These are phyloP conservation scores for Salix udensis DNA, from an alignment of 345 rosid species.

Conservation along the genomic window DNA sequence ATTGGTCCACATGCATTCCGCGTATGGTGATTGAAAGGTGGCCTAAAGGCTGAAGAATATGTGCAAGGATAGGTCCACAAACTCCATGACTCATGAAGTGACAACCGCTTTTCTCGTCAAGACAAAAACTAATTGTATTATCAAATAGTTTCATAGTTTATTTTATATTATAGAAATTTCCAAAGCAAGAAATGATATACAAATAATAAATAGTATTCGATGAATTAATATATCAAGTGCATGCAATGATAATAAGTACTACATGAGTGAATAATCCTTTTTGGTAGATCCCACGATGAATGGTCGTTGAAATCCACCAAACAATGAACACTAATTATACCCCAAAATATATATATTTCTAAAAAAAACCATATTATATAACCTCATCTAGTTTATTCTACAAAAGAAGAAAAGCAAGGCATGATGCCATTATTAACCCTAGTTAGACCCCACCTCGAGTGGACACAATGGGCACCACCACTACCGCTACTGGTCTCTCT, in stretches of 20 bases:
- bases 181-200: not conserved
- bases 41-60: too few species aligned
- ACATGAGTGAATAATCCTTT: too few species aligned
- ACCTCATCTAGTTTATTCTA: slow-evolving; percentile 14
- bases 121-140: not conserved
- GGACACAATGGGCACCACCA: slow-evolving; percentile 23
- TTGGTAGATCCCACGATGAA: too few species aligned
- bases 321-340: not conserved
- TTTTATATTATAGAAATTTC: too few species aligned
- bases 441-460: slow-evolving; percentile 19
- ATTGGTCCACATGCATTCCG: not conserved
- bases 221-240: not conserved
- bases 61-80: not conserved
- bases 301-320: too few species aligned
- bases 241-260: too few species aligned
- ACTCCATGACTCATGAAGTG: not conserved
- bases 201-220: not conserved
- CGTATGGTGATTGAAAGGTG: not conserved
- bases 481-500: slow-evolving; percentile 33
- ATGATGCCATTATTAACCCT: slow-evolving; percentile 33
- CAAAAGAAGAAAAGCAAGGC: slow-evolving; percentile 26
- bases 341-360: too few species aligned
- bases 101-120: not conserved
- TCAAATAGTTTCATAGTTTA: too few species aligned
- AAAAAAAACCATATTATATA: not conserved